Evolutionary conservation across 768 basidiomycete genomes (phyloP), one percentile per base, ranked within the genome.

Genomic region (Lactarius evosmus): DNA sequence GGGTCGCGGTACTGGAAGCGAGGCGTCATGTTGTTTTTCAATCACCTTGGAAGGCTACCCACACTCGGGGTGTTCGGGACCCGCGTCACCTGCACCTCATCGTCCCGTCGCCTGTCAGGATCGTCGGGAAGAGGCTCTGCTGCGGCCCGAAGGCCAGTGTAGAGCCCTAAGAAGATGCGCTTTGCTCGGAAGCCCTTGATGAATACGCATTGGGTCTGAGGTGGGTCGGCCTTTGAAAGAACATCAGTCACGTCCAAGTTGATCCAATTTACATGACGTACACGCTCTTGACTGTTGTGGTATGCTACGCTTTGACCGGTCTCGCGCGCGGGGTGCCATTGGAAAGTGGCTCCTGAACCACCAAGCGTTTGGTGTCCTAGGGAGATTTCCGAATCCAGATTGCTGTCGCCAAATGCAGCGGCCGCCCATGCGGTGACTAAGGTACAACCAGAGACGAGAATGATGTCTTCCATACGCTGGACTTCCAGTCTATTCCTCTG

Each of bases 391-490:
- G 40, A 19, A 12, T 60, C 58, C 14, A 29, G 14, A 27, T 30
- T 12, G 8, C n/a, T 53, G 25, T 59, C 56, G 7, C n/a, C 6
- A 14, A 64, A 64, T 9, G 58, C 46, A 34, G 40, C 56, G 3
- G 19, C 32, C 19, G 51, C 63, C 63, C 63, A 64, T 12, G 63
- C 50, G 17, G 52, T 41, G n/a, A 44, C 53, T 17, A 58, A 19
- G 33, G 50, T 49, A 44, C 63, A 64, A 7, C 63, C 58, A 14
- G 63, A 53, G 36, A 64, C 63, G 14, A 64, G 51, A 27, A 64
- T 64, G 30, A 64, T 33, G 51, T 64, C 63, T 41, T 64, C 63
- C 63, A 64, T 60, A 7, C 58, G 38, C 58, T 52, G 49, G 41
- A 60, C 58, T 11, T 22, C 57, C 9, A 64, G 52, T 27, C 34